Evolutionary conservation across 805 yeast species (phyloP), one percentile per base, ranked within the genome.

Genomic region (Candida coquimbonensis): DNA sequence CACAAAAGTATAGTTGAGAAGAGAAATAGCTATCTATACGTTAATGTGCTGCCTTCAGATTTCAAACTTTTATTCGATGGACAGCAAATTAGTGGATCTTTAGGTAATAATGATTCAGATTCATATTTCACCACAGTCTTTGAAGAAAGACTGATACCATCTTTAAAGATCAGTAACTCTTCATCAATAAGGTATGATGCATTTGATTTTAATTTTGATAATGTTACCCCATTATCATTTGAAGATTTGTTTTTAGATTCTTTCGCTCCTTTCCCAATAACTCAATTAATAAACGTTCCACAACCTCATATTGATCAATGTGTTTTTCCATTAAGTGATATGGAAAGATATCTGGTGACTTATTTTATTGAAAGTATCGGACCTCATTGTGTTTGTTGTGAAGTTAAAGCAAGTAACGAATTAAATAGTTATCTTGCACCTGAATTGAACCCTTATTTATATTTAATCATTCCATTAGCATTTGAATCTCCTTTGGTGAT

Each of bases 351-450:
- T 7, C 50, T 65, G n/a, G 49, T 66, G 35, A 51, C 55, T 8
- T 69, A 68, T 48, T 67, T 68, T 50, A 57, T 64, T 25, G 57
- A 60, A 7, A 41, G 51, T 7, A 68, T 70, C 7, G 67, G 67
- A 17, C 75, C 75, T 0, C 52, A 56, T 29, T 68, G 73, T 48
- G 63, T 68, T 9, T 68, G 74, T 44, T 68, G 60, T 47, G 64
- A 69, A n/a, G 50, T 51, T 13, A 43, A 53, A n/a, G 50, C 53
- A 6, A 55, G 49, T 21, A 45, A 46, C n/a, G 39, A 49, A 0
- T 16, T 42, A 25, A 49, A 49, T 42, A 43, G 50, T 25, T 46
- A 51, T 37, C 48, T 50, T 27, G 59, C 54, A 3, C 62, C 65
- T 24, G 61, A 62, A 29, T 38, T 48, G 5, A 69, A 70, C 38